Evolutionary conservation across 1,139 yeast genomes (phyloP).

Genomic region (Candida buenavistaensis): DNA sequence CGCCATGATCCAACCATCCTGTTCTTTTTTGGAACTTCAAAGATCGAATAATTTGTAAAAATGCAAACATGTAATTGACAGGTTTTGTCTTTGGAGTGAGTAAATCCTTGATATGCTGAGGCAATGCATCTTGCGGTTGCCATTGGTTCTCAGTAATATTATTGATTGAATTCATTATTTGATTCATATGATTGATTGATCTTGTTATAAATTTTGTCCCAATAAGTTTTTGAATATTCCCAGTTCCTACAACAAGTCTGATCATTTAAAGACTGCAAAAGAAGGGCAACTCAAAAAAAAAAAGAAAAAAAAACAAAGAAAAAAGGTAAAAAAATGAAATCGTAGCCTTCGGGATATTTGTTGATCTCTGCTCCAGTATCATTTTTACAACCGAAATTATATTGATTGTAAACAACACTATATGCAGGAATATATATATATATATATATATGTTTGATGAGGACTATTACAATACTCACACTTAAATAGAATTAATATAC

Average conservation of each 20-base stretch:
- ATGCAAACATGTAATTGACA: constrained; percentile 59
- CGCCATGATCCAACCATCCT: constrained; percentile 86
- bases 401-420: too few species aligned
- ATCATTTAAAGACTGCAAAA: not conserved
- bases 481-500: too few species aligned
- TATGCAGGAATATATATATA: too few species aligned
- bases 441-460: too few species aligned
- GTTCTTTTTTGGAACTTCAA: constrained; percentile 84
- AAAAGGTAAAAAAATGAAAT: too few species aligned
- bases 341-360: too few species aligned
- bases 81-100: constrained; percentile 26
- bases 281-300: not conserved
- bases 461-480: too few species aligned
- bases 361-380: too few species aligned
- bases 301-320: too few species aligned
- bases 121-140: constrained; percentile 64
- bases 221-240: too few species aligned
- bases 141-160: constrained; percentile 32
- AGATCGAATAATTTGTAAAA: constrained; percentile 72
- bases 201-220: not conserved
- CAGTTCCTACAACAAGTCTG: not conserved
- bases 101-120: constrained; percentile 46
- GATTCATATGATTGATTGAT: not conserved
- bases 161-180: constrained; percentile 13
- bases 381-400: too few species aligned